phyloP scores from a whole-genome alignment of 768 basidiomycete genomes.

The Russula foetens region DNA sequence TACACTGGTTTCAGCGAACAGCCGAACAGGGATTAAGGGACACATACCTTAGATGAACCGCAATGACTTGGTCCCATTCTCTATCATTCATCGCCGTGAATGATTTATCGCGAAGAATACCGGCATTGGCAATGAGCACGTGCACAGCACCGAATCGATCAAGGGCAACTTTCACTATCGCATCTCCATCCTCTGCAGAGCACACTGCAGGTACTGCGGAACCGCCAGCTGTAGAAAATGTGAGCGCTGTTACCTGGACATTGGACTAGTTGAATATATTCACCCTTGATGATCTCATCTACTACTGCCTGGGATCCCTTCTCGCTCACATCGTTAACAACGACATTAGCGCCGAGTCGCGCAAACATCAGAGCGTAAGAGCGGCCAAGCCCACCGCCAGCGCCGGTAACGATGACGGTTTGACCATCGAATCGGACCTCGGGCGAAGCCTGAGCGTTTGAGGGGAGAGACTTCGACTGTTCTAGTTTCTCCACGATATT shows the following conservation, averaged over 20 bases:
- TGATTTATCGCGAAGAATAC: slow-evolving; percentile 89
- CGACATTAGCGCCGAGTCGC: slow-evolving; percentile 90
- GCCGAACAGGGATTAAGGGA: not conserved
- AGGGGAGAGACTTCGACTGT: slow-evolving; percentile 48
- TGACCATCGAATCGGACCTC: slow-evolving; percentile 79
- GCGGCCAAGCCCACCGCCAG: slow-evolving; percentile 90
- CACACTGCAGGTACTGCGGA: slow-evolving; percentile 77
- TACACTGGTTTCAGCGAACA: slow-evolving; percentile 21
- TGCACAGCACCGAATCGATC: slow-evolving; percentile 87
- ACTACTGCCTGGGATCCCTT: slow-evolving; percentile 80
- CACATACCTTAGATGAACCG: slow-evolving; percentile 64
- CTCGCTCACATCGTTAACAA: slow-evolving; percentile 90
- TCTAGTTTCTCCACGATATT: slow-evolving; percentile 57
- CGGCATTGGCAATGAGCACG: slow-evolving; percentile 86
- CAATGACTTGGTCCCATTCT: slow-evolving; percentile 91
- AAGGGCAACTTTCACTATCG: slow-evolving; percentile 78
- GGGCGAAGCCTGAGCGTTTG: slow-evolving; percentile 62
- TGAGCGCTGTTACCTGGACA: not conserved
- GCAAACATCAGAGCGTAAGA: slow-evolving; percentile 89
- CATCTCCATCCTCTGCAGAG: slow-evolving; percentile 88
- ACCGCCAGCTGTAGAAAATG: slow-evolving; percentile 57
- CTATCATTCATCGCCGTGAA: slow-evolving; percentile 82
- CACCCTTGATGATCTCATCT: slow-evolving; percentile 77
- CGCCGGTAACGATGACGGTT: slow-evolving; percentile 91
- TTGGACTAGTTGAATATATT: slow-evolving; percentile 15